Evolutionary conservation across 495 filamentous ascomycete genomes (phyloP), one percentile per base, ranked within the genome.

Genomic region (Xylaria scruposa): DNA sequence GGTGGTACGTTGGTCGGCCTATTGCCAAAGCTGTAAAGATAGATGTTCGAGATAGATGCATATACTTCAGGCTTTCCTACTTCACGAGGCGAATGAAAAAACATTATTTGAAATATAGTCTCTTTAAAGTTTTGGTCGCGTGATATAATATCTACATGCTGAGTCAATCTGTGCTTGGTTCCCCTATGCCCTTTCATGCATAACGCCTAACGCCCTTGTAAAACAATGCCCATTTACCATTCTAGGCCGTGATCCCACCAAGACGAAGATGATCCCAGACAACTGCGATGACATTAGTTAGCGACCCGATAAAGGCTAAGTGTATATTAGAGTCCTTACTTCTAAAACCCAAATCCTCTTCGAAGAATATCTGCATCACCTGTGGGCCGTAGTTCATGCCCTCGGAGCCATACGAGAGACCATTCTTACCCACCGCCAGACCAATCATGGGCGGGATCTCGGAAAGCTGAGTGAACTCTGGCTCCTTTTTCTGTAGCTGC

Each of bases 351-450:
- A 92, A 82, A 79, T 92, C 91, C 26, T 90, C 85, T 36, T 88
- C 87, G 79, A 93, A 93, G 75, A 91, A 87, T 38, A 76, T 77
- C 77, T 85, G 78, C 85, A 89, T 83, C 15, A 89, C 80, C 53
- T 92, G 85, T 73, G 87, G 87, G 0, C 90, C 90, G 65, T 82
- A 81, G 5, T 77, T 80, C 46, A 86, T 83, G 0, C 89, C 90
- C 0, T 78, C 81, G 0, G 85, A 80, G 64, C 83, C 87, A 72
- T 90, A 93, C 17, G 85, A 83, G 13, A 92, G 85, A 0, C 89
- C 90, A 70, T 86, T 87, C 75, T 89, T 88, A 6, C 90, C 91
- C 24, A 93, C 81, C 0, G 90, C 91, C 1, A 93, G 73, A 2
- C 88, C 90, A 68, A 93, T 92, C 81, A 91, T 88, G 7, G 88